Evolutionary conservation across 345 rosid species (phyloP).

Genomic region (Populus simonii): DNA sequence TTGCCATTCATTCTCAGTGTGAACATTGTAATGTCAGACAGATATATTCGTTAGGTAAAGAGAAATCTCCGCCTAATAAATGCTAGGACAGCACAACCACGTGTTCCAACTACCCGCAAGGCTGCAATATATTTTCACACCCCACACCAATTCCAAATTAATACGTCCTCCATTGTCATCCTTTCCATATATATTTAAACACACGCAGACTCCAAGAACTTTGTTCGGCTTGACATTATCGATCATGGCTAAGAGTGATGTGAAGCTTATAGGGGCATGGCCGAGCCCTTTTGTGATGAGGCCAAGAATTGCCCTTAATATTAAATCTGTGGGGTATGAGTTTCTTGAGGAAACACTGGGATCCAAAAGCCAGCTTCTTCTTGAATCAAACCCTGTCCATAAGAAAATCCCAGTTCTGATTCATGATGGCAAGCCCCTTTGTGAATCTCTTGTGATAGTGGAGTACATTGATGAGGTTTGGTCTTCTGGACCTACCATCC

Average conservation of each 20-base stretch:
- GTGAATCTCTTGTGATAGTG: slow-evolving; percentile 68
- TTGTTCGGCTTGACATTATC: neutral
- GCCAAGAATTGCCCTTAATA: slow-evolving; percentile 62
- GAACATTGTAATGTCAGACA: no score
- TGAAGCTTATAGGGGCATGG: slow-evolving; percentile 69
- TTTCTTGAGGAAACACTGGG: slow-evolving; percentile 48
- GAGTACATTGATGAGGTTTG: slow-evolving; percentile 67
- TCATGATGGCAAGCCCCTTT: slow-evolving; percentile 52
- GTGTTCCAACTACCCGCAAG: no score
- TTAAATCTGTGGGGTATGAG: slow-evolving; percentile 62
- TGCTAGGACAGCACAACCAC: no score
- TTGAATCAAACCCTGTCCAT: slow-evolving; percentile 69
- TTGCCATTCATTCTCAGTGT: no score
- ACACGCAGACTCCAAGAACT: no score
- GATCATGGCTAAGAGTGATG: slow-evolving; percentile 23
- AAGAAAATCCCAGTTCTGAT: slow-evolving; percentile 78
- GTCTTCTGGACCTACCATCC: slow-evolving; percentile 58
- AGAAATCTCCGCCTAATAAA: no score
- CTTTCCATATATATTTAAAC: neutral
- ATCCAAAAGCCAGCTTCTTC: slow-evolving; percentile 58
- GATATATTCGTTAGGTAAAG: no score
- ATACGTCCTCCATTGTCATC: no score
- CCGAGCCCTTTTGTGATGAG: slow-evolving; percentile 78
- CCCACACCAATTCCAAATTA: no score
- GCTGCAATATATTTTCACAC: no score